phyloP scores from a whole-genome alignment of 140 eudicot genomes.

The Bidens hawaiensis region DNA sequence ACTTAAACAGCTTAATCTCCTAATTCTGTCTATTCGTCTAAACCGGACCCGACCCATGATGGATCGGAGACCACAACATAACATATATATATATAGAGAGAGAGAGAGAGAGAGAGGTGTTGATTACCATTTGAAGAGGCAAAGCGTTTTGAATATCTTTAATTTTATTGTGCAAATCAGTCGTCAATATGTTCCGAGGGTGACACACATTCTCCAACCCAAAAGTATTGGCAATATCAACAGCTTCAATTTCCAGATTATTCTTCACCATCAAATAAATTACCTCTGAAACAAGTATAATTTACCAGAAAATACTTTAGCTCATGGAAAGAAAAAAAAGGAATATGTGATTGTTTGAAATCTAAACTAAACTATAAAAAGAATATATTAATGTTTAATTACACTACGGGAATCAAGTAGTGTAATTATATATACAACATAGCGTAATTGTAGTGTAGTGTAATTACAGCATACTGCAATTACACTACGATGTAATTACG shows the following conservation, averaged over 20 bases:
- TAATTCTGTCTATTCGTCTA: too few relatives aligned
- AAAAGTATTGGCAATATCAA: constrained; percentile 48
- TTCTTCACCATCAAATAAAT: constrained; percentile 47
- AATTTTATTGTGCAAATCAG: constrained; percentile 35
- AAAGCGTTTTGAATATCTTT: constrained; percentile 18
- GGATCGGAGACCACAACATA: too few relatives aligned
- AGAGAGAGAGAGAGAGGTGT: constrained; percentile 9
- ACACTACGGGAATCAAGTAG: too few relatives aligned
- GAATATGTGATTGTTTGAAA: neutral
- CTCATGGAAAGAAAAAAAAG: neutral
- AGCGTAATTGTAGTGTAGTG: too few relatives aligned
- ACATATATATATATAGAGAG: too few relatives aligned
- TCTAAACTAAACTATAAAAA: too few relatives aligned
- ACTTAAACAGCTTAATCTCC: too few relatives aligned
- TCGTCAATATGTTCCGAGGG: constrained; percentile 40
- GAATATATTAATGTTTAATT: too few relatives aligned
- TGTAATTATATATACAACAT: too few relatives aligned
- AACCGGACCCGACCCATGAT: too few relatives aligned
- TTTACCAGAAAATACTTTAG: constrained; percentile 7
- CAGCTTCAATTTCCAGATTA: constrained; percentile 59
- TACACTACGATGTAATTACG: too few relatives aligned
- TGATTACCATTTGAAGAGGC: constrained; percentile 21
- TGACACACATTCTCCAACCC: constrained; percentile 44
- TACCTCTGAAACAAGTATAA: constrained; percentile 40
- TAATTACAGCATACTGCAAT: too few relatives aligned